Base-by-base conservation (phyloP, 176 grass and related monocot genomes). In the Eleusine coracana region DNA sequence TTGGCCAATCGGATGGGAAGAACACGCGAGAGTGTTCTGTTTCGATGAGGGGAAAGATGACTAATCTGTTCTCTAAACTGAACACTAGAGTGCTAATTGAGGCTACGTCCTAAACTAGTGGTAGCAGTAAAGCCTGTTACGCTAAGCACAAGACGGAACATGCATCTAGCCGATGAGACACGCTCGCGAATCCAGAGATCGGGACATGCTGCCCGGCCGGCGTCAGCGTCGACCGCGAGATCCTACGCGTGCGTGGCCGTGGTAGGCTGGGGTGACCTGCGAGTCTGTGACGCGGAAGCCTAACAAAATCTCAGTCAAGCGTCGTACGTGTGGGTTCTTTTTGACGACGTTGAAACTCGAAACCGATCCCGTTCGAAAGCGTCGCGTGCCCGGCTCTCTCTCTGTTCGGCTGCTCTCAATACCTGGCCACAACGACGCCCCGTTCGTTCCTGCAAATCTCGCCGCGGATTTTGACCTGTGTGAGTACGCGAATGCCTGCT, bases 71-170 rank as follows among this genome's bases (percentile, higher is more conserved):
- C 59, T 44, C 28, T 1, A 20, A 6, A 9, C n/a, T 14, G 39
- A 38, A 59, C 36, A 56, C 44, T 5, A 55, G 62, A 3, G 25
- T 3, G 23, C 77, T 46, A 58, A 65, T 46, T 75, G 10, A 71
- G 56, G 18, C 38, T 61, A 29, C 11, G 18, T 65, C 27, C 74
- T 75, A 39, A 7, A 7, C 21, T 61, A 18, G 31, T 67, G 7
- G 6, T 48, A 9, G 1, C 5, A 14, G 11, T 42, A 40, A 13
- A 15, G 37, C 60, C 31, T 51, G 40, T 2, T 86, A 16, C 73
- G 25, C 46, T 71, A 77, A 72, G 71, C 83, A 86, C 87, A 31
- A 86, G 73, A 68, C 67, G 48, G 73, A 55, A 72, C 83, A 81
- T 81, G 87, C 87, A 71, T 28, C 62, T 31, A 62, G 60, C 60